phyloP scores from a whole-genome alignment of 306 rosid genomes.

The Ormosia emarginata region DNA sequence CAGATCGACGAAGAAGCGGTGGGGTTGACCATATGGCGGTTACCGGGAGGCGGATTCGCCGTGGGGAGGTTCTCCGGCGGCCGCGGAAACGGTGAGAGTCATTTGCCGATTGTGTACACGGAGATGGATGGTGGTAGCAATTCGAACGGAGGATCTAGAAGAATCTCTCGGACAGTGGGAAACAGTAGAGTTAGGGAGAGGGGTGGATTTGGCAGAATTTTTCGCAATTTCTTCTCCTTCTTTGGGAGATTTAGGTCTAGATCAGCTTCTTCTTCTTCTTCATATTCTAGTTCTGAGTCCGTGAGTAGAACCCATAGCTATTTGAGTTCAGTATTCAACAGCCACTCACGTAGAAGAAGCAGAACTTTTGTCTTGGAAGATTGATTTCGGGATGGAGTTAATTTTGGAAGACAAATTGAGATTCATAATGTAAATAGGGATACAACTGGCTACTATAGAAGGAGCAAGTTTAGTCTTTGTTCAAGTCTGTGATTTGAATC shows the following conservation, averaged over 20 bases:
- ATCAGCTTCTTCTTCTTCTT: slow-evolving; percentile 17
- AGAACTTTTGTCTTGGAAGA: slow-evolving; percentile 58
- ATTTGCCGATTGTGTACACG: slow-evolving; percentile 74
- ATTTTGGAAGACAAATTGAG: slow-evolving; percentile 15
- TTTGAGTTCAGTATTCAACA: slow-evolving; percentile 49
- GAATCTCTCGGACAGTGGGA: slow-evolving; percentile 49
- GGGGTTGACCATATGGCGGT: slow-evolving; percentile 88
- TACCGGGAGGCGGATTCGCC: slow-evolving; percentile 85
- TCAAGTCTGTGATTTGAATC: neutral
- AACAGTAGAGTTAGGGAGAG: slow-evolving; percentile 60
- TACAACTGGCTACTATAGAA: neutral
- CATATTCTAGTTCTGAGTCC: slow-evolving; percentile 37
- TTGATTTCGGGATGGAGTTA: neutral
- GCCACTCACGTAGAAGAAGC: slow-evolving; percentile 49
- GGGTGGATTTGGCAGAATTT: slow-evolving; percentile 57
- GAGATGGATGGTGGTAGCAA: slow-evolving; percentile 72
- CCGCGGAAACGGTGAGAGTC: slow-evolving; percentile 48
- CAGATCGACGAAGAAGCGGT: slow-evolving; percentile 60
- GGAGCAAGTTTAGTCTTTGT: neutral
- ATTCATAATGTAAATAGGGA: slow-evolving; percentile 34
- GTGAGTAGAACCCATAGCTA: slow-evolving; percentile 46
- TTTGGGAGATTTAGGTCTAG: slow-evolving; percentile 49
- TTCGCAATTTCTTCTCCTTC: slow-evolving; percentile 56
- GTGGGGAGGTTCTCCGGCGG: slow-evolving; percentile 80
- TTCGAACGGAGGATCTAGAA: slow-evolving; percentile 44